Percentiles rank a stretch among this genome's conserved stretches.
phyloP scores from a whole-genome alignment of 2,329 filamentous ascomycete species.

The Fusarium guadeloupense region DNA sequence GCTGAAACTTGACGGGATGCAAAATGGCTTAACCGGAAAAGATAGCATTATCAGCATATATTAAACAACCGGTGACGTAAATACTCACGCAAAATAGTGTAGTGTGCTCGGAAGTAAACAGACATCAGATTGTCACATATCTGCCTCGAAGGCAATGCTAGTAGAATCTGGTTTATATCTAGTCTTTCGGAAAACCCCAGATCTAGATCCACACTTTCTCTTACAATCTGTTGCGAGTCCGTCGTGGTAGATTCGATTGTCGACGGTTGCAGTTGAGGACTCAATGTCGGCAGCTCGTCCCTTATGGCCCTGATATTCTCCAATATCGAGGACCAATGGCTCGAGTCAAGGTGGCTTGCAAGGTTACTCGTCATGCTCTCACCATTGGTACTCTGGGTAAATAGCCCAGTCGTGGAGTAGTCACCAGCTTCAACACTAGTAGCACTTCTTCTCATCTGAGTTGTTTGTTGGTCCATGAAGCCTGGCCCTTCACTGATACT shows the following conservation, averaged over 20 bases:
- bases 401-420: not conserved
- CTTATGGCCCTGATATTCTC: constrained; percentile 48
- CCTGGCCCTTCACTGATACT: not conserved
- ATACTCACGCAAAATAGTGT: constrained; percentile 39
- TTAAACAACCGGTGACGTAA: fast-evolving
- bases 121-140: constrained; percentile 46
- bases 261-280: fast-evolving
- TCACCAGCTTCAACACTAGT: not conserved
- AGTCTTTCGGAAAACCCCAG: not conserved
- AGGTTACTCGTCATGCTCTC: too few relatives aligned
- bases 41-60: too few relatives aligned
- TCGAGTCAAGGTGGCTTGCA: constrained; percentile 43
- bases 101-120: constrained; percentile 43
- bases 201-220: not conserved
- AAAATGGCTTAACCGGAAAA: constrained; percentile 30
- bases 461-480: not conserved
- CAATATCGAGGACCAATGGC: constrained; percentile 49
- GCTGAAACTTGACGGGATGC: constrained; percentile 43
- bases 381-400: too few relatives aligned
- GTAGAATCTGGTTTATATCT: constrained; percentile 29
- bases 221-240: fast-evolving
- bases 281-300: constrained; percentile 39
- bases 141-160: constrained; percentile 35
- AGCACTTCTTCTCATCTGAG: not conserved
- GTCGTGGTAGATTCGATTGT: not conserved